Evolutionary conservation across 1,284 basidiomycete species (phyloP).

Genomic region (Apiotrichum siamense): DNA sequence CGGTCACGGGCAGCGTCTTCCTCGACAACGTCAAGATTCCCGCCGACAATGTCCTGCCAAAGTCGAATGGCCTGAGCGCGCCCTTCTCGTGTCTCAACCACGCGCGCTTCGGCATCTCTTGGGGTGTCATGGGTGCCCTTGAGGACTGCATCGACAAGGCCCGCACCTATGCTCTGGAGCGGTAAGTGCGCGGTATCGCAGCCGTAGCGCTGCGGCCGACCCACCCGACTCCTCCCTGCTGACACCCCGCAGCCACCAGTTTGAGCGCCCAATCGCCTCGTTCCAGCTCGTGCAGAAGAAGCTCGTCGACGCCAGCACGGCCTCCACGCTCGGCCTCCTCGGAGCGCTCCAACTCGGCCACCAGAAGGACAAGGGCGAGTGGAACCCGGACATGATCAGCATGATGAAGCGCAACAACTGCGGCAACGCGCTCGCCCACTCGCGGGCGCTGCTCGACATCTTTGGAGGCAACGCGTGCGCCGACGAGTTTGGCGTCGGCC

Average conservation of each 20-base stretch:
- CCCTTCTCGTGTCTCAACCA: constrained; percentile 89
- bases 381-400: constrained; percentile 89
- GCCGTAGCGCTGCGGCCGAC: no score
- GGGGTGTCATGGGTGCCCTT: constrained; percentile 89
- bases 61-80: constrained; percentile 66
- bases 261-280: constrained; percentile 78
- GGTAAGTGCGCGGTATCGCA: constrained; percentile 42
- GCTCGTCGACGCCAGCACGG: constrained; percentile 84
- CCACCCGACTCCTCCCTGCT: no score
- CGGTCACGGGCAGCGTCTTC: constrained; percentile 87
- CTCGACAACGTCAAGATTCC: constrained; percentile 74
- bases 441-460: constrained; percentile 74
- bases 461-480: constrained; percentile 84
- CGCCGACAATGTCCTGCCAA: constrained; percentile 67
- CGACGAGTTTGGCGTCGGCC: constrained; percentile 82
- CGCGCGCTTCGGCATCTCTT: constrained; percentile 84
- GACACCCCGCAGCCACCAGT: constrained; percentile 59
- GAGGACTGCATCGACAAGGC: constrained; percentile 82
- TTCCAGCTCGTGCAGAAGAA: constrained; percentile 98
- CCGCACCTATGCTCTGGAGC: constrained; percentile 78
- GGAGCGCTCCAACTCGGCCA: constrained; percentile 75
- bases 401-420: constrained; percentile 95
- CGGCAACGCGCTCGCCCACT: constrained; percentile 78
- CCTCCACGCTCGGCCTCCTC: constrained; percentile 73
- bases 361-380: constrained; percentile 72